Percentiles rank a stretch among this genome's conserved stretches.
These are phyloP conservation scores for Apiotrichum gracile DNA, from an alignment of 1,284 basidiomycete species.

Conservation along the genomic window DNA sequence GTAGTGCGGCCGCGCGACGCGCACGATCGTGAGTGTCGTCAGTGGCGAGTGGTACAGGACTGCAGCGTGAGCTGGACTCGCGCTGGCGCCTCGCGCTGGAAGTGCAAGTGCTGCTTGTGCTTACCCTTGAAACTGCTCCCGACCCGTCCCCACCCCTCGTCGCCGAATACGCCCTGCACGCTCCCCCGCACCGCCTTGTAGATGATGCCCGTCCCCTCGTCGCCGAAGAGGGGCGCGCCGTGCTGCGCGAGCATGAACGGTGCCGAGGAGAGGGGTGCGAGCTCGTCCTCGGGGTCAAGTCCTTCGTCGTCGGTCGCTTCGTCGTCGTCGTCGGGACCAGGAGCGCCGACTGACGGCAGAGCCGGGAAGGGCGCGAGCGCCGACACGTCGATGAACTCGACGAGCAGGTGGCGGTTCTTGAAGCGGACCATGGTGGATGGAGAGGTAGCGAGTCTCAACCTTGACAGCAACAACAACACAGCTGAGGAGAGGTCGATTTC, in stretches of 20 bases:
- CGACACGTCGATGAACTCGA: slow-evolving; percentile 39
- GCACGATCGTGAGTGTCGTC: slow-evolving; percentile 40
- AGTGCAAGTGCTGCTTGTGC: not conserved
- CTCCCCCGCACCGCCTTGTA: slow-evolving; percentile 26
- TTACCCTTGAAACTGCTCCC: slow-evolving; percentile 38
- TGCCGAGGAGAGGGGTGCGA: slow-evolving; percentile 20
- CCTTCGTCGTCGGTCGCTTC: slow-evolving; percentile 6
- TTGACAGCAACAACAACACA: too few relatives aligned
- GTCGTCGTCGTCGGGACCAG: not conserved
- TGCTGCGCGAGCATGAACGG: slow-evolving; percentile 31
- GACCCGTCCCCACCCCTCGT: slow-evolving; percentile 44
- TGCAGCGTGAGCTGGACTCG: slow-evolving; percentile 7
- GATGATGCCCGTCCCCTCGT: slow-evolving; percentile 21
- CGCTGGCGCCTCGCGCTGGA: too few relatives aligned
- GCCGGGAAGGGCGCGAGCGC: slow-evolving; percentile 12
- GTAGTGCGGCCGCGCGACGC: slow-evolving; percentile 39
- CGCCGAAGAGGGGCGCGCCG: slow-evolving; percentile 10
- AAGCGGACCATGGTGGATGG: slow-evolving; percentile 36
- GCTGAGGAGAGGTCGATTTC: too few relatives aligned
- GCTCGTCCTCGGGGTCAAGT: slow-evolving; percentile 26
- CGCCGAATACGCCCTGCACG: slow-evolving; percentile 38
- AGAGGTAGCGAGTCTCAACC: too few relatives aligned
- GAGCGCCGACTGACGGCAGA: not conserved
- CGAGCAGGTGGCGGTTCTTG: slow-evolving; percentile 46
- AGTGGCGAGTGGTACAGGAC: slow-evolving; percentile 42